Base-by-base conservation (phyloP, 345 rosid species). In the Citropsis articulata region DNA sequence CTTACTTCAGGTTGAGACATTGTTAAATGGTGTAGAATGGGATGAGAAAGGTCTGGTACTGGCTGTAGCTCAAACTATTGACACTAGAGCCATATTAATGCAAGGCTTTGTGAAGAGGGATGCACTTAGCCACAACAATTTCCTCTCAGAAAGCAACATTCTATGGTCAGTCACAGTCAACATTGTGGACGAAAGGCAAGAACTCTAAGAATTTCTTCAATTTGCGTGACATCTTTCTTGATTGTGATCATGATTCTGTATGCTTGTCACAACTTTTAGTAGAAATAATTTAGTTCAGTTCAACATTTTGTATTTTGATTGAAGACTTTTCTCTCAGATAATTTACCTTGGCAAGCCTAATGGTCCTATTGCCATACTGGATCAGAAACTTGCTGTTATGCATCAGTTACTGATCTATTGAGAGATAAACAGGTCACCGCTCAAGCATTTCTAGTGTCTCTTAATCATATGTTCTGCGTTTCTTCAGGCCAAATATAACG, bases 301-400 rank as follows among this genome's bases (percentile, higher is more conserved):
- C 8, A 12, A 33, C 7, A 24, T 64, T 36, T 6, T 40, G 50
- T 72, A 66, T 24, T 74, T 72, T 22, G 40, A 65, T 68, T 80
- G 10, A 25, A 28, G 13, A 28, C 27, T 81, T 13, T 78, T 40
- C 21, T 63, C 42, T 68, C 86, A 95, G 96, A 92, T 93, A 82
- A 90, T 92, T 59, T 95, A 93, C 79, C 93, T 92, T 2, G 97
- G 96, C 65, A 89, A 92, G 77, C 96, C 94, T 25, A 96, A 88
- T 84, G 98, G 97, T 8, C 96, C 93, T 42, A 88, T 35, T 91
- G 98, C 81, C 99, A 95, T 82, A 95, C 98, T 0, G 96, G 96
- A 5, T 84, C 90, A 19, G 94, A 91, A 81, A 95, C 95, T 42
- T 93, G 99, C 84, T 93, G 91, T 81, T 91, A 82, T 70, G 84